A percentile compares a stretch with the other conserved stretches of the same genome.
Conservation (phyloP, 805 yeast genomes). For the Kuraishia floccosa region DNA sequence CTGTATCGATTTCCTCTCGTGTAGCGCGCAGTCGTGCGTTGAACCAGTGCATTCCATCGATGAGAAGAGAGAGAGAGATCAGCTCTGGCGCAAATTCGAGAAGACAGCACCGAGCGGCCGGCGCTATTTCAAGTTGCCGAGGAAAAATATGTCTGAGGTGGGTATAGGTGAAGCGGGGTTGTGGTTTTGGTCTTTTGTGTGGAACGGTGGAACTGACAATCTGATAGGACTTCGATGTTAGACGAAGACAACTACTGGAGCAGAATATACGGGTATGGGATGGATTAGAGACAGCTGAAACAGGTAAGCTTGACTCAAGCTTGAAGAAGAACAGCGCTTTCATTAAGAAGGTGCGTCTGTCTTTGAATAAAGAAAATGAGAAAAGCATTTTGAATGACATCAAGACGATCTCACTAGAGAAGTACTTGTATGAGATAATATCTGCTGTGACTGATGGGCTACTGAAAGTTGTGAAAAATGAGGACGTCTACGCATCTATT, state of each 20-base stretch:
- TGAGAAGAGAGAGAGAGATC: no score
- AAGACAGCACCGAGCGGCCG: neutral
- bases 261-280: constrained; percentile 42
- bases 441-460: constrained; percentile 55
- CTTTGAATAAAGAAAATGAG: constrained; percentile 41
- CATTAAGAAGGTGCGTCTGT: constrained; percentile 53
- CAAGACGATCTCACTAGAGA: constrained; percentile 49
- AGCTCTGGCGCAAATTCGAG: no score
- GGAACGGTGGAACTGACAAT: no score
- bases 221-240: constrained; percentile 4
- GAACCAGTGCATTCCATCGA: no score
- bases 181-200: no score
- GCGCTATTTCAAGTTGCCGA: neutral
- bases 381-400: constrained; percentile 48
- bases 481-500: constrained; percentile 51
- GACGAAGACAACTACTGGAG: constrained; percentile 19
- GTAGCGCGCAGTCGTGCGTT: no score
- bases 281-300: constrained; percentile 26
- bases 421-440: constrained; percentile 62
- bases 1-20: no score
- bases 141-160: neutral
- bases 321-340: constrained; percentile 76
- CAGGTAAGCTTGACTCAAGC: constrained; percentile 47
- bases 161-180: no score
- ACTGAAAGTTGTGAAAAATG: constrained; percentile 33